Evolutionary conservation across 2,329 filamentous ascomycete genomes (phyloP).

Genomic region (Fusarium luffae): DNA sequence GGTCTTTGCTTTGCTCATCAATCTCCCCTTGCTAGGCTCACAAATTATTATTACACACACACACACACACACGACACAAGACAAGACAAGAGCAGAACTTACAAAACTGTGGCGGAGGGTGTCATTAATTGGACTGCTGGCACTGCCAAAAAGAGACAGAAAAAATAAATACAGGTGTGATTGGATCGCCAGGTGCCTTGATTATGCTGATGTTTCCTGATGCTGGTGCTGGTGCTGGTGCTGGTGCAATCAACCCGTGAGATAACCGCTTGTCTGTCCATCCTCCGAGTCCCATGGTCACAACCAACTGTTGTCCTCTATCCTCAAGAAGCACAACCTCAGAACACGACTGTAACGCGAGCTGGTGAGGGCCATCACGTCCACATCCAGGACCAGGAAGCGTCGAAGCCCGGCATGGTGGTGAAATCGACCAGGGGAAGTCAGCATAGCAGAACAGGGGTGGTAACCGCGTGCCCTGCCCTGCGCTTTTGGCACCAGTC

Average conservation of each 20-base stretch:
- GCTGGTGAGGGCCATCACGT: constrained; percentile 37
- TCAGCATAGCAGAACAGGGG: constrained; percentile 27
- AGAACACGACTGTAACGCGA: constrained; percentile 29
- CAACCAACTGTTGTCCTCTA: constrained; percentile 26
- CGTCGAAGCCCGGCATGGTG: constrained; percentile 34
- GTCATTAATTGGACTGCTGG: constrained; percentile 1
- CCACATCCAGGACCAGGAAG: constrained; percentile 23
- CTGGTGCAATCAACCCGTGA: constrained; percentile 13
- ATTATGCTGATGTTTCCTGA: constrained; percentile 15
- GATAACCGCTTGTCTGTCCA: constrained; percentile 23
- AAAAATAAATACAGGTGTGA: constrained; percentile 24
- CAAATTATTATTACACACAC: constrained; percentile 12
- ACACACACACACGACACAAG: constrained; percentile 15
- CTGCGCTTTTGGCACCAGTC: constrained; percentile 27
- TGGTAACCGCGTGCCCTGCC: constrained; percentile 36
- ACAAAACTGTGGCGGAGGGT: constrained; percentile 46
- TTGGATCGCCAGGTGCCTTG: constrained; percentile 21
- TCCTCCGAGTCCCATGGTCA: constrained; percentile 21
- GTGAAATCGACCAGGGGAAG: constrained; percentile 41
- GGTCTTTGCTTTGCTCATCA: constrained; percentile 40
- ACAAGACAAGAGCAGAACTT: constrained; percentile 3
- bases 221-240: neutral
- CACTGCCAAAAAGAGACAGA: neutral
- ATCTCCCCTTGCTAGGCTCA: constrained; percentile 42
- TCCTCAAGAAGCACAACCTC: constrained; percentile 23